Base-by-base conservation (phyloP, 1,284 basidiomycete genomes). In the Rhodotorula sp. region DNA sequence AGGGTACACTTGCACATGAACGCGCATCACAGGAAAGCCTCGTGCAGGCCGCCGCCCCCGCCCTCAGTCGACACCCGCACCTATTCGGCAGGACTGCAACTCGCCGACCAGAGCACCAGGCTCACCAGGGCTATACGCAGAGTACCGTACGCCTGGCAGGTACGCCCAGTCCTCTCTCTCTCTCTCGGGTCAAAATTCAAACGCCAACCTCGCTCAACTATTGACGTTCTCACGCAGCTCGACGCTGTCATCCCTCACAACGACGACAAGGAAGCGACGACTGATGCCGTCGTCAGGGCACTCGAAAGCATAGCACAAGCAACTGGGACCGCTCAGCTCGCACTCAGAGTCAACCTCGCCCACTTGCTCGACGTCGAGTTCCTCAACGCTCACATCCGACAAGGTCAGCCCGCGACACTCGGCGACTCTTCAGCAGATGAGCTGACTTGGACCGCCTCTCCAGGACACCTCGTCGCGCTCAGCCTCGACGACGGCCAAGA, bases 1-100 rank as follows among this genome's bases (percentile, higher is more conserved):
- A 28, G 28, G 28, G 28, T 28, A 28, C 34, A 34, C 34, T 8
- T 5, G 34, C 34, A 34, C 2, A 34, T 74, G 73, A 74, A 74
- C 59, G 70, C 68, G 6, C 73, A 74, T 38, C 73, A 74, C 66
- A 47, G 66, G 55, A 74, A 72, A 59, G 45, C 56, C n/a, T 54
- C 60, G 6, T 67, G 68, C 64, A 48, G 64, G 3, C 60, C 63
- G 2, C 48, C 58, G 5, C 56, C 2, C 16, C 49, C 49, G 49
- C 23, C 49, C 5, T 21, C 49, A 50, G 19, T 10, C 49, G 49
- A 50, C 49, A 10, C 49, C 49, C 49, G 18, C 49, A 10, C 49
- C 49, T 19, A 50, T 18, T 50, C 49, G 49, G 49, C 18, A 7
- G 49, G 18, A 19, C 49, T 2, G 8, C n/a, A 2, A 15, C 31